Percentiles rank a stretch among this genome's conserved stretches.
phyloP scores from a whole-genome alignment of 164 flowering plant genomes.

The Saururus chinensis region DNA sequence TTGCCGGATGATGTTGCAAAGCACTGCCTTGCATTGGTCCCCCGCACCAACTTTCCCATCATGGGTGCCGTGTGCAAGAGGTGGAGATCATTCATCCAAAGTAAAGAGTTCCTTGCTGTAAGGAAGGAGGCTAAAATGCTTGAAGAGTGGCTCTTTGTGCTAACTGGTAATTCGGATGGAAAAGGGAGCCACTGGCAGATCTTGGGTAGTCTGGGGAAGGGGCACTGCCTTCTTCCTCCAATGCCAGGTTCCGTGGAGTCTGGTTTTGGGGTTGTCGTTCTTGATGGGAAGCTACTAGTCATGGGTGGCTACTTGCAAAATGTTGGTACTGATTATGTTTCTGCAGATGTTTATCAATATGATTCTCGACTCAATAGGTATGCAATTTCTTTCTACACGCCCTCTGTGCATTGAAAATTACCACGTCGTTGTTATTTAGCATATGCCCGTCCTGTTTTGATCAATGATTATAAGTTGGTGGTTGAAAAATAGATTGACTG shows the following conservation, averaged over 20 bases:
- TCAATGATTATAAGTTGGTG: neutral
- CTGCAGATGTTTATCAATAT: constrained; percentile 73
- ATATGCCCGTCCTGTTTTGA: neutral
- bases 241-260: constrained; percentile 78
- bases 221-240: constrained; percentile 36
- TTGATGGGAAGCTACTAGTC: constrained; percentile 79
- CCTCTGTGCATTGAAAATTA: neutral
- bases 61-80: constrained; percentile 75
- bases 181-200: constrained; percentile 84
- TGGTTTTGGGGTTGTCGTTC: constrained; percentile 65
- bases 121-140: constrained; percentile 60
- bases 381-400: constrained; percentile 2
- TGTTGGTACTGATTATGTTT: constrained; percentile 37
- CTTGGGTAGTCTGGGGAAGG: constrained; percentile 46
- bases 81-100: constrained; percentile 71
- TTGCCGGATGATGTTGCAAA: constrained; percentile 92
- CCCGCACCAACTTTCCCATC: constrained; percentile 58
- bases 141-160: constrained; percentile 87
- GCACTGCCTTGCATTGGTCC: constrained; percentile 85
- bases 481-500: too few species aligned
- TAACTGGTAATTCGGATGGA: constrained; percentile 48
- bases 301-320: constrained; percentile 54
- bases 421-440: neutral
- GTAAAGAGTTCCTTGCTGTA: constrained; percentile 72
- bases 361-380: constrained; percentile 92